Conservation (phyloP, 768 basidiomycete genomes). For the Saitozyma podzolica region DNA sequence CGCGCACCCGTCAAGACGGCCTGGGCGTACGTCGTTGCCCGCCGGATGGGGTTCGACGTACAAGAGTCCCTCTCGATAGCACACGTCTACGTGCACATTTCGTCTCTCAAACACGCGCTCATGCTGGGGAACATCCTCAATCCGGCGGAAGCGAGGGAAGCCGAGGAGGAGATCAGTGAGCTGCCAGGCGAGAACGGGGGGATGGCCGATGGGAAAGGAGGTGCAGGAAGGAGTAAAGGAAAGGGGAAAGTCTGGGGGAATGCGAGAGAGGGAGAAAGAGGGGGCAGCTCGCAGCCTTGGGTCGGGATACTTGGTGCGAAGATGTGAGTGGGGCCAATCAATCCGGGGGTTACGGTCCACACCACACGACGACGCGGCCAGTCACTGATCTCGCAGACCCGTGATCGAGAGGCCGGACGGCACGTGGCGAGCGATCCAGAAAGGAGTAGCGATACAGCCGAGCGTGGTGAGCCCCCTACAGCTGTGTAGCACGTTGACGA, state of each 20-base stretch:
- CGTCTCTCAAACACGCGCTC: constrained; percentile 79
- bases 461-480: constrained; percentile 49
- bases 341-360: too few relatives aligned
- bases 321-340: constrained; percentile 22
- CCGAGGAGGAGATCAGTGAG: constrained; percentile 56
- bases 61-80: constrained; percentile 92
- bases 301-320: constrained; percentile 67
- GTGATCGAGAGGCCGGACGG: constrained; percentile 69
- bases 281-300: constrained; percentile 49
- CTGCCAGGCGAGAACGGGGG: constrained; percentile 26
- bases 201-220: constrained; percentile 8
- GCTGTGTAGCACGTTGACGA: not conserved
- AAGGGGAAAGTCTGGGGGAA: constrained; percentile 17
- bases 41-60: constrained; percentile 78
- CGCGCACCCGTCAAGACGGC: constrained; percentile 93
- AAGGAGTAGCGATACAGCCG: constrained; percentile 69
- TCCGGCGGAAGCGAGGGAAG: constrained; percentile 62
- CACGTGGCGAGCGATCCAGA: constrained; percentile 80
- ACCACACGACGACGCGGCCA: too few relatives aligned
- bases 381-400: constrained; percentile 58
- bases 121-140: constrained; percentile 74
- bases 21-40: constrained; percentile 85
- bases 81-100: constrained; percentile 90
- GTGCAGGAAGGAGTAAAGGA: constrained; percentile 1
- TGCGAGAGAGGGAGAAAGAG: constrained; percentile 19